Evolutionary conservation across 192 early-diverging fungal species (phyloP), one percentile per base, ranked within the genome.

Genomic region (Backusella morwellensis): DNA sequence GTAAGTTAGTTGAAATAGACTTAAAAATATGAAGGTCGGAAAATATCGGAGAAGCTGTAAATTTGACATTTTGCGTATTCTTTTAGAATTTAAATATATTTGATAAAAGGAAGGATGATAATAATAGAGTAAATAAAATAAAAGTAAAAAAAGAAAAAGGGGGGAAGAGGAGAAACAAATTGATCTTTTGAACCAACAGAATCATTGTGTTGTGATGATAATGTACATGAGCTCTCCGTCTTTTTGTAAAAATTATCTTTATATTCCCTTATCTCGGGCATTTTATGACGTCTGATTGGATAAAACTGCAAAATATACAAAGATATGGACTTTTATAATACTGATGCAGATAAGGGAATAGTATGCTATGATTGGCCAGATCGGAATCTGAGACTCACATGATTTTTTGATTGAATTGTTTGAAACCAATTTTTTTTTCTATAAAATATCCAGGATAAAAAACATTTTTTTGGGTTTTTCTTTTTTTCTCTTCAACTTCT

Each of bases 301-400:
- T 56, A 32, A 66, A 54, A 47, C 40, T 14, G 19, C 70, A 50
- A 75, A 68, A 67, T 63, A 66, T 75, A 75, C 63, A 40, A 26
- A 21, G 23, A 21, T 41, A 75, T 23, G 44, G 11, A 5, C 5
- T 35, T 75, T 75, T 75, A 75, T 75, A 75, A 66, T 68, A 75
- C 40, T 75, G 74, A 75, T 75, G 74, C 21, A 75, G 74, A 75
- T 75, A 75, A 75, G 74, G 50, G 41, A 47, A 40, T 44, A 0
- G 0, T 7, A 0, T 2, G 19, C 6, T 32, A 6, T 67, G 14
- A 68, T 75, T 75, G 74, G 74, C 4, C 67, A 41, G 19, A 67
- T 75, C 63, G 41, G 59, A 66, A 75, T 47, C n/a, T 47, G 67
- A 68, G 34, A 68, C 44, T 72, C 41, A 52, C 29, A 72, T 42